These are phyloP conservation scores for Saturnispora quitensis DNA, from an alignment of 805 yeast species.

Conservation along the genomic window DNA sequence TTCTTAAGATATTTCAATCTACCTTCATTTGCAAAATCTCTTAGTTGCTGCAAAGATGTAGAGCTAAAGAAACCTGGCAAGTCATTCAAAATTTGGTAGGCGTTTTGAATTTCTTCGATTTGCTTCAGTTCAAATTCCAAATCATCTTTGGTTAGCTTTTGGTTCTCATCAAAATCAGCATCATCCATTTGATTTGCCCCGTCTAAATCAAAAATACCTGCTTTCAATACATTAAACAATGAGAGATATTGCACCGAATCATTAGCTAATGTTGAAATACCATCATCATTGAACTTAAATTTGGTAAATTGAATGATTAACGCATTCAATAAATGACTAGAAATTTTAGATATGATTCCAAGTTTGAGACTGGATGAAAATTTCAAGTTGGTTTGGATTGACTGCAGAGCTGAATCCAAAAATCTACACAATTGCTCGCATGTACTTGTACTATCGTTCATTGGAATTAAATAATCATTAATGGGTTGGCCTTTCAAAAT, in stretches of 20 bases:
- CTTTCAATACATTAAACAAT: conserved; percentile 17
- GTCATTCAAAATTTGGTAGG: conserved; percentile 49
- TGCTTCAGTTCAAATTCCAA: conserved; percentile 36
- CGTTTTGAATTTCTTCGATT: conserved; percentile 42
- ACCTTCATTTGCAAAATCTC: conserved; percentile 74
- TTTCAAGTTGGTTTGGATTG: conserved; percentile 26
- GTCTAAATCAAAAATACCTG: conserved; percentile 1
- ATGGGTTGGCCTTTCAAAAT: conserved; percentile 53
- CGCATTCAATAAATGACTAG: conserved; percentile 33
- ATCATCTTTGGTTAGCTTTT: not conserved
- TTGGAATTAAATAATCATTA: conserved; percentile 45
- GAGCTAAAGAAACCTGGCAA: conserved; percentile 59
- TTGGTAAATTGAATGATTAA: conserved; percentile 67
- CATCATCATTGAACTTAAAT: conserved; percentile 67
- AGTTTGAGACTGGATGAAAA: conserved; percentile 18
- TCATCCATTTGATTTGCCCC: not conserved
- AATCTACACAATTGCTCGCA: conserved; percentile 56
- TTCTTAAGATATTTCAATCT: conserved; percentile 60
- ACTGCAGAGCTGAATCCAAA: conserved; percentile 30
- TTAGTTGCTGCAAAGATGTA: conserved; percentile 74
- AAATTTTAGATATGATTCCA: conserved; percentile 17
- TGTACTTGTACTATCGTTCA: conserved; percentile 54
- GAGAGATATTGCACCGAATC: conserved; percentile 71
- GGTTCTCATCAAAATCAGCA: conserved; percentile 1
- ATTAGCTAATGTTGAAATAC: conserved; percentile 74